Percentiles rank a stretch among this genome's conserved stretches.
These are phyloP conservation scores for Candolleomyces eurysporus DNA, from an alignment of 768 basidiomycete genomes.

Conservation along the genomic window DNA sequence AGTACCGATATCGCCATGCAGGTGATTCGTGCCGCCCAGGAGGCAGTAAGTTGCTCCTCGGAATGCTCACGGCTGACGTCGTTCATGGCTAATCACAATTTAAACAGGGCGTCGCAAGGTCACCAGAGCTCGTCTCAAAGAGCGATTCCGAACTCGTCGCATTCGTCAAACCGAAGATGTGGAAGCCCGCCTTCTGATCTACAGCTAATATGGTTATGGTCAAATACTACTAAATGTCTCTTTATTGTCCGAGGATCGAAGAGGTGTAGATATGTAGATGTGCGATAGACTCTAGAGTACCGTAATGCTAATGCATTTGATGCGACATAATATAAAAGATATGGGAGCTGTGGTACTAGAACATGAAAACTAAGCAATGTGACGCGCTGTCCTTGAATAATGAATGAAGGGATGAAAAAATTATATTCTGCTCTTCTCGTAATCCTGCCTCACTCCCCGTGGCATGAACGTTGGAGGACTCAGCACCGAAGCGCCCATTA, in stretches of 20 bases:
- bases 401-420: no score
- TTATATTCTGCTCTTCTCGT: no score
- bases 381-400: no score
- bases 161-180: conserved; percentile 68
- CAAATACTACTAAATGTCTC: neutral
- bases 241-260: neutral
- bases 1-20: conserved; percentile 68
- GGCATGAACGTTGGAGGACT: neutral
- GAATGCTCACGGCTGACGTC: neutral
- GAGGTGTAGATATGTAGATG: neutral
- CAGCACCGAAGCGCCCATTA: conserved; percentile 15
- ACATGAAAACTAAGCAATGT: no score
- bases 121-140: conserved; percentile 51
- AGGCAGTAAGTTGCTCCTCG: conserved; percentile 46
- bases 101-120: conserved; percentile 52
- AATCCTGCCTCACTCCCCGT: conserved; percentile 13
- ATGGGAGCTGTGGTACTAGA: no score
- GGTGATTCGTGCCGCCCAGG: conserved; percentile 81
- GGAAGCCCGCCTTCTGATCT: conserved; percentile 48
- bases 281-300: neutral
- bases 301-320: neutral
- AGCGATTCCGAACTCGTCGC: conserved; percentile 52
- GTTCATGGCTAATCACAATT: neutral
- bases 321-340: no score
- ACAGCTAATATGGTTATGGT: neutral